Conservation (phyloP, 768 basidiomycete species). For the Mycena polygramma region DNA sequence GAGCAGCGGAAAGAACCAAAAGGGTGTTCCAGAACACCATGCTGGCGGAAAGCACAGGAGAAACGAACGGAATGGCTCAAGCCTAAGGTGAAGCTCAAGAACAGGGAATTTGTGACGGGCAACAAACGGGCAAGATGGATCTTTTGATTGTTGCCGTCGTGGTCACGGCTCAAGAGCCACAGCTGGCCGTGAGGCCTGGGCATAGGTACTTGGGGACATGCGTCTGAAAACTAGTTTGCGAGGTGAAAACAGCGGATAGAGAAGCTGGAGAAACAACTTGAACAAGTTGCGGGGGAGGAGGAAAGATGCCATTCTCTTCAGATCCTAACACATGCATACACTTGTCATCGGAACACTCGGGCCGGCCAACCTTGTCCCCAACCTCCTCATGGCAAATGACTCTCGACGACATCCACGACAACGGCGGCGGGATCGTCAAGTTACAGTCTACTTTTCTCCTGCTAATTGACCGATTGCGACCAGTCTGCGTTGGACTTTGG, state of each 20-base stretch:
- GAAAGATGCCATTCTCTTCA: neutral
- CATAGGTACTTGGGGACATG: neutral
- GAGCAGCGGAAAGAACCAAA: slow-evolving; percentile 25
- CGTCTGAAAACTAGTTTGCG: neutral
- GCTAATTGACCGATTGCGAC: too few species aligned
- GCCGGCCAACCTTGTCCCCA: too few species aligned
- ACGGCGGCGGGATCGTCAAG: too few species aligned
- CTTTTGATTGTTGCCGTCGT: slow-evolving; percentile 32
- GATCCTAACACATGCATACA: neutral
- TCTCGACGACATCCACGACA: too few species aligned
- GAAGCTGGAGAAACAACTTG: neutral
- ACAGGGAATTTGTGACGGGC: neutral
- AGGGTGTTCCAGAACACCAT: slow-evolving; percentile 36
- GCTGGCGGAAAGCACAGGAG: slow-evolving; percentile 7
- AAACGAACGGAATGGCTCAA: slow-evolving; percentile 4
- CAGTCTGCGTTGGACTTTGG: too few species aligned
- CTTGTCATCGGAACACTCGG: neutral
- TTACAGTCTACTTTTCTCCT: too few species aligned
- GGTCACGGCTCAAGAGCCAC: neutral
- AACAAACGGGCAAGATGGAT: slow-evolving; percentile 10
- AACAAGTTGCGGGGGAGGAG: neutral
- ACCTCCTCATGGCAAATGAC: too few species aligned
- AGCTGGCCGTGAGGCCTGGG: neutral
- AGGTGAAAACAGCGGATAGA: too few species aligned
- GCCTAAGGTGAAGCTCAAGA: slow-evolving; percentile 6